phyloP scores from a whole-genome alignment of 768 basidiomycete genomes.

The Fomitopsis serialis region DNA sequence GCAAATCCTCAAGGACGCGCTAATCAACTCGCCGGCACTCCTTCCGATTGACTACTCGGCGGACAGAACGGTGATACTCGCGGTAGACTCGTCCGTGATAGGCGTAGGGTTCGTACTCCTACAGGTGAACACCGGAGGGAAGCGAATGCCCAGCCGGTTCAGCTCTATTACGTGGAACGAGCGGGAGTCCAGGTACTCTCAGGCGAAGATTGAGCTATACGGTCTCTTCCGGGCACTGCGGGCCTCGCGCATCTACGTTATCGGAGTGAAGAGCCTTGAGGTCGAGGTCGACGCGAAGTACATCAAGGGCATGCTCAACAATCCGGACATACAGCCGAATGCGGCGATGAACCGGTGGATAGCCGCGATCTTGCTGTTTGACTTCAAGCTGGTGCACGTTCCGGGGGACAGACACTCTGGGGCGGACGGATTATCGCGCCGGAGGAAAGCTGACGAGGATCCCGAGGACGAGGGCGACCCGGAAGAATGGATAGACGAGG shows the following conservation, averaged over 20 bases:
- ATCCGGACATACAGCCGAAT: slow-evolving; percentile 27
- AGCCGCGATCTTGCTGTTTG: slow-evolving; percentile 28
- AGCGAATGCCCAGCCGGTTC: slow-evolving; percentile 25
- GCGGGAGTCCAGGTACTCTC: slow-evolving; percentile 3
- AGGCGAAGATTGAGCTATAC: slow-evolving; percentile 24
- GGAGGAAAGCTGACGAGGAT: slow-evolving; percentile 3
- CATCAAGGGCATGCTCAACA: too few species aligned
- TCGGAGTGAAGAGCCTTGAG: slow-evolving; percentile 25
- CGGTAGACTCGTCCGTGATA: too few species aligned
- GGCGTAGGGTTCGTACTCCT: neutral
- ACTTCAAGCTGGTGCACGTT: slow-evolving; percentile 31
- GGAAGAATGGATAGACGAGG: too few species aligned
- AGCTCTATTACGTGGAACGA: slow-evolving; percentile 28
- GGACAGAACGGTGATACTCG: too few species aligned
- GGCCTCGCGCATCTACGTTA: slow-evolving; percentile 14
- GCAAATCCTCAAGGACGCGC: slow-evolving; percentile 10
- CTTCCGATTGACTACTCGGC: slow-evolving; percentile 17
- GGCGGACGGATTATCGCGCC: slow-evolving; percentile 26
- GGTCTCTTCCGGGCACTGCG: slow-evolving; percentile 15
- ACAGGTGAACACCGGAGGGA: slow-evolving; percentile 8
- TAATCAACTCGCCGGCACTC: slow-evolving; percentile 3
- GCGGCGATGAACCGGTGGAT: slow-evolving; percentile 38
- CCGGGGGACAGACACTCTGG: slow-evolving; percentile 9
- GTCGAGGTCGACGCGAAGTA: too few species aligned
- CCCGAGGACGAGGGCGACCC: too few species aligned